These are phyloP conservation scores for Saccharomyces jurei DNA, from an alignment of 805 yeast species.

Conservation along the genomic window DNA sequence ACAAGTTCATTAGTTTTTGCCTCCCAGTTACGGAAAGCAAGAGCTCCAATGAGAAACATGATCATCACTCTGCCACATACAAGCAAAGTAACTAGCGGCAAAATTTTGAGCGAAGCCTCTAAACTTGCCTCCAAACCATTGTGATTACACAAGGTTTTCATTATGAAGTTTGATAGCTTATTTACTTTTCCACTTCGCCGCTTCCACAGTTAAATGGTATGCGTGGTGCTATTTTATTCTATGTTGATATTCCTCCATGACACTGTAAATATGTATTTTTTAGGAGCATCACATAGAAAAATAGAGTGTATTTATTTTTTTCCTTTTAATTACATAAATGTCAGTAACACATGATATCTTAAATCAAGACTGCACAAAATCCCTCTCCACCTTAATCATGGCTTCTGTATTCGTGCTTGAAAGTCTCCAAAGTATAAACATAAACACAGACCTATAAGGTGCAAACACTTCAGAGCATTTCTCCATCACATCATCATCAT, in stretches of 20 bases:
- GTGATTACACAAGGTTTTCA: not conserved
- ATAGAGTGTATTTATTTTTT: slow-evolving; percentile 1
- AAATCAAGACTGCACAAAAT: slow-evolving; percentile 12
- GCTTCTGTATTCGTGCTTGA: slow-evolving; percentile 50
- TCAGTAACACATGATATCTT: not conserved
- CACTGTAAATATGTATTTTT: slow-evolving; percentile 1
- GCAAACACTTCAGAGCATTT: slow-evolving; percentile 48
- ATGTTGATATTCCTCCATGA: not conserved
- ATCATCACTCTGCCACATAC: slow-evolving; percentile 26
- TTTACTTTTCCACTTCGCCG: not conserved
- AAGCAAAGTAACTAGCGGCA: slow-evolving; percentile 28
- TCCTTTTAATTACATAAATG: not conserved
- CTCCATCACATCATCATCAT: slow-evolving; percentile 50
- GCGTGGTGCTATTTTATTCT: not conserved
- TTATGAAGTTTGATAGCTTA: not conserved
- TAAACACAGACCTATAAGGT: slow-evolving; percentile 62
- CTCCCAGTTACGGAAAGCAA: slow-evolving; percentile 51
- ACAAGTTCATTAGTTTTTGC: slow-evolving; percentile 66
- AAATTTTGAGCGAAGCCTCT: slow-evolving; percentile 32
- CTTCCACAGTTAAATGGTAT: not conserved
- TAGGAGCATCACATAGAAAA: not conserved
- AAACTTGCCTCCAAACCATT: slow-evolving; percentile 21
- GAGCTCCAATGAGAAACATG: slow-evolving; percentile 34
- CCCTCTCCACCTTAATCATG: slow-evolving; percentile 24
- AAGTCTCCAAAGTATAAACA: slow-evolving; percentile 68